Evolutionary conservation across 108 stramenopile genomes (phyloP).

Genomic region (Conticribra guillardii): DNA sequence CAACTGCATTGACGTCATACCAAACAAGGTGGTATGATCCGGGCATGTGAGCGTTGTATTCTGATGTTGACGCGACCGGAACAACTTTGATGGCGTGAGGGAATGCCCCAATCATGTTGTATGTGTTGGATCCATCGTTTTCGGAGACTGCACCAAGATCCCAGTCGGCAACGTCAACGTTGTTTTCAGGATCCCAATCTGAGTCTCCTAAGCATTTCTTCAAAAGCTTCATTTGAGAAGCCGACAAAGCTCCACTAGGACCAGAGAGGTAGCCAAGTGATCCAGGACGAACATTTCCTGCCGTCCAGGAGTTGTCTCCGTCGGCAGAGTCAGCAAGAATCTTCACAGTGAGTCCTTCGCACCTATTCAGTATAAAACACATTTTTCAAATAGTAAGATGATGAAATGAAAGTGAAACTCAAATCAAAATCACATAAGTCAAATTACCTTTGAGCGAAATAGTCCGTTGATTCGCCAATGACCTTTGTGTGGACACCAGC

Average conservation of each 20-base stretch:
- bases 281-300: conserved; percentile 38
- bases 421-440: too few relatives aligned
- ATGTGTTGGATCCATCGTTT: conserved; percentile 36
- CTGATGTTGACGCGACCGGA: conserved; percentile 34
- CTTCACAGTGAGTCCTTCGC: conserved; percentile 60
- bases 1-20: conserved; percentile 45
- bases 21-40: conserved; percentile 64
- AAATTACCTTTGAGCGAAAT: conserved; percentile 38
- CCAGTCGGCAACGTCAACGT: conserved; percentile 72
- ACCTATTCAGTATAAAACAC: conserved; percentile 18
- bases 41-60: conserved; percentile 45
- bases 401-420: too few relatives aligned
- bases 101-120: conserved; percentile 60
- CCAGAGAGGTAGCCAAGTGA: conserved; percentile 51
- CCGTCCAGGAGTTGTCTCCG: conserved; percentile 28
- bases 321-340: conserved; percentile 41
- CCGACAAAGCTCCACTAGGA: conserved; percentile 31
- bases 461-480: conserved; percentile 62
- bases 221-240: conserved; percentile 47
- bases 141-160: conserved; percentile 51
- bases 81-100: conserved; percentile 74
- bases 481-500: conserved; percentile 54
- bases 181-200: conserved; percentile 63
- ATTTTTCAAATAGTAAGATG: background rate
- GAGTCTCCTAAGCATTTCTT: conserved; percentile 74